Evolutionary conservation across 495 filamentous ascomycete genomes (phyloP), one percentile per base, ranked within the genome.

Genomic region (Elasticomyces elasticus): DNA sequence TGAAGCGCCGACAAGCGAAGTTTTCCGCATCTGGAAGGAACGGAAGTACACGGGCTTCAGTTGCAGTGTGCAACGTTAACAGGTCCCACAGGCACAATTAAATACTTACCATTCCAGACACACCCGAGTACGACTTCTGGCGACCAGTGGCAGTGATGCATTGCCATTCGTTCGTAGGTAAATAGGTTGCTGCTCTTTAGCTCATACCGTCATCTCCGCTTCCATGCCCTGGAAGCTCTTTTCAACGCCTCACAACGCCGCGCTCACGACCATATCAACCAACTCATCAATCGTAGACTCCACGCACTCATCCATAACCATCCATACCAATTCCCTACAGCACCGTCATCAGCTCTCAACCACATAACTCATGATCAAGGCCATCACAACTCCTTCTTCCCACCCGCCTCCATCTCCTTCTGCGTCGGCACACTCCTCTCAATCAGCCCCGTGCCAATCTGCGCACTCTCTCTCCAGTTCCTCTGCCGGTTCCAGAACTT

Each of bases 401-500:
- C 60, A n/a, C n/a, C n/a, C 59, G 72, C 60, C 68, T 83, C 84
- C 71, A 82, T 82, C 40, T 59, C 60, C 44, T 74, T 69, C 19
- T 50, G 56, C 13, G 62, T 62, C 23, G 59, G 59, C 44, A 71
- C 69, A 51, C 74, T 73, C 35, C 70, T 68, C 60, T 76, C 74
- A 54, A 85, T 82, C 27, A 81, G 75, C 2, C 69, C 64, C 38
- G 64, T 68, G 2, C 82, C 86, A 12, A 83, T 72, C 55, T 73
- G 61, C 1, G 78, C 74, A 28, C 78, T 78, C 65, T 86, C 83
- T 41, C 62, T 69, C 73, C 80, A 79, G 2, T 79, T 77, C 41
- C 71, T 71, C 70, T 89, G 86, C 30, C 76, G 70, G 51, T 63
- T 71, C 86, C 86, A 91, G 62, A 91, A 89, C 30, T 70, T 66